Evolutionary conservation across 2,329 filamentous ascomycete species (phyloP).

Genomic region (Trichophyton schoenleinii): DNA sequence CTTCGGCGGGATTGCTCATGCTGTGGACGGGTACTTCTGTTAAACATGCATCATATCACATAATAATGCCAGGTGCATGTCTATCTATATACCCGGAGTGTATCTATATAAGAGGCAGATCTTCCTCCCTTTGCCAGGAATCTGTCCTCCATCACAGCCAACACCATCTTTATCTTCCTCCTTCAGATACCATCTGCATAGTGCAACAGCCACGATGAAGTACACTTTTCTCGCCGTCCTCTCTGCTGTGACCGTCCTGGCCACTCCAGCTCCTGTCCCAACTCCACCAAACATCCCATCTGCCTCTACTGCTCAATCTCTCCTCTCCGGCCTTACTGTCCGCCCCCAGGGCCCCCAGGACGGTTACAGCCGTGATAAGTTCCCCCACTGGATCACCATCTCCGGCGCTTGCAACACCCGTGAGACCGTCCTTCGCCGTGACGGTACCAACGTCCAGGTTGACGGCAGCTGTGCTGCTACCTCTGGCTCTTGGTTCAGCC

Average conservation of each 20-base stretch:
- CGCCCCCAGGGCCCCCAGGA: conserved; percentile 41
- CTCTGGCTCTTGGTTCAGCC: conserved; percentile 56
- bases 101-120: not conserved
- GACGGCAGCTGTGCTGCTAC: conserved; percentile 49
- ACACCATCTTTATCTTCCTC: not conserved
- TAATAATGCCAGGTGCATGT: not conserved
- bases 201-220: not conserved
- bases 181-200: not conserved
- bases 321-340: conserved; percentile 49
- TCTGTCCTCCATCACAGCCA: not conserved
- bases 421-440: conserved; percentile 60
- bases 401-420: conserved; percentile 57
- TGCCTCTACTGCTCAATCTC: conserved; percentile 42
- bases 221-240: conserved; percentile 12
- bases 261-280: conserved; percentile 19
- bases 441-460: conserved; percentile 52
- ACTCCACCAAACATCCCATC: conserved; percentile 52
- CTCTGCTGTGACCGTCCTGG: conserved; percentile 11
- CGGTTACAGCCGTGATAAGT: conserved; percentile 53
- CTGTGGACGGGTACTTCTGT: not conserved
- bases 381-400: conserved; percentile 59
- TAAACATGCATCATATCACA: not conserved
- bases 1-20: not conserved
- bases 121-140: not conserved
- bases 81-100: not conserved